Evolutionary conservation across 495 filamentous ascomycete genomes (phyloP).

Genomic region (Lasiosphaeria miniovina): DNA sequence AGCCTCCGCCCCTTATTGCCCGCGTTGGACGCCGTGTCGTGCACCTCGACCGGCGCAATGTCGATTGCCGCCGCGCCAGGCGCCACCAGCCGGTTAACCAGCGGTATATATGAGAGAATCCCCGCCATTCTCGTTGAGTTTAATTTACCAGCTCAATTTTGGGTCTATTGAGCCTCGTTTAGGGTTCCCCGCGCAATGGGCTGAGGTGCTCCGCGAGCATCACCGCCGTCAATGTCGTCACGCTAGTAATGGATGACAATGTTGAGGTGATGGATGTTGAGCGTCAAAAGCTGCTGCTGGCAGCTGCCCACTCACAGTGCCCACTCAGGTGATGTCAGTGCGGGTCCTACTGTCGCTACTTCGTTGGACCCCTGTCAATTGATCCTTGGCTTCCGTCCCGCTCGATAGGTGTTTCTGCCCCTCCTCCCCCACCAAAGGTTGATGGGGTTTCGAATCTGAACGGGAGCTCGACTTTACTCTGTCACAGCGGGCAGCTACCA

Average conservation of each 20-base stretch:
- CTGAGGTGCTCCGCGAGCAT: no score
- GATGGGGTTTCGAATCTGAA: neutral
- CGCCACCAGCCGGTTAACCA: conserved; percentile 43
- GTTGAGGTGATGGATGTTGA: no score
- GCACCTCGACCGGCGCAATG: conserved; percentile 65
- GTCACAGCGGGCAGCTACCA: neutral
- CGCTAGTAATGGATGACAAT: no score
- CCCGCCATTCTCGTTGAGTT: conserved; percentile 31
- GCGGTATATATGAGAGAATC: conserved; percentile 47
- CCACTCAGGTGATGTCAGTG: conserved; percentile 18
- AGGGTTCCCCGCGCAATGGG: neutral
- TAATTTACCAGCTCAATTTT: neutral
- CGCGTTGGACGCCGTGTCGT: conserved; percentile 72
- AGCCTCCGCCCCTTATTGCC: conserved; percentile 72
- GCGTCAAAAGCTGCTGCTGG: no score
- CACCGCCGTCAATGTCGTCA: no score
- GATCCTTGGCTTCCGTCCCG: no score
- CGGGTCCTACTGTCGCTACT: conserved; percentile 7
- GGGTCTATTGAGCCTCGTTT: no score
- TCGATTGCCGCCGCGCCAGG: conserved; percentile 46
- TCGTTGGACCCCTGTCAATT: neutral
- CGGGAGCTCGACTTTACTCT: neutral
- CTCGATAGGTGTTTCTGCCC: neutral
- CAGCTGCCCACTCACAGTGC: neutral
- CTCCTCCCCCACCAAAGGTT: neutral